Percentiles rank a stretch among this genome's conserved stretches.
Conservation (phyloP, 345 rosid species). For the Ailanthus altissimus region DNA sequence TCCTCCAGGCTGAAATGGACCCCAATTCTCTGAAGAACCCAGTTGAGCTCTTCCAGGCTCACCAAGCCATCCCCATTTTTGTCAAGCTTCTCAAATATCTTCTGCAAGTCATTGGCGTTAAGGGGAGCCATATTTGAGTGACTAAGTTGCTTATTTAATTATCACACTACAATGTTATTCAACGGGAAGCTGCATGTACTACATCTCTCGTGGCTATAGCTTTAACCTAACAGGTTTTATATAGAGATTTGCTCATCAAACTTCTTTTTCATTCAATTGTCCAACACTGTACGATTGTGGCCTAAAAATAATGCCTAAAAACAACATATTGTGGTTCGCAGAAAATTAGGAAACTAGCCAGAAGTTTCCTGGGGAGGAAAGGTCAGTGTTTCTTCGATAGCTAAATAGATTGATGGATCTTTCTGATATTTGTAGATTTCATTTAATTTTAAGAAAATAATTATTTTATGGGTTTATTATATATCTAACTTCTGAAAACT, state of each 20-base stretch:
- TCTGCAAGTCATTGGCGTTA: slow-evolving; percentile 28
- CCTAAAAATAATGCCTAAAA: not conserved
- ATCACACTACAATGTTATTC: no score
- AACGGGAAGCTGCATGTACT: not conserved
- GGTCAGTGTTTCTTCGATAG: not conserved
- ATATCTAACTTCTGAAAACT: not conserved
- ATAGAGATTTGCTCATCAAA: not conserved
- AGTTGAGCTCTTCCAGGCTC: slow-evolving; percentile 41
- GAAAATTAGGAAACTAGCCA: slow-evolving; percentile 11
- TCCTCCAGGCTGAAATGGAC: slow-evolving; percentile 41
- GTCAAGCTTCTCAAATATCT: slow-evolving; percentile 46
- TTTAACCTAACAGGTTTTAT: not conserved
- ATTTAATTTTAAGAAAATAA: no score
- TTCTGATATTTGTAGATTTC: no score
- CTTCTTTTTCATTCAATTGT: not conserved
- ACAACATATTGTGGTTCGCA: not conserved
- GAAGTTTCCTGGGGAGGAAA: slow-evolving; percentile 18
- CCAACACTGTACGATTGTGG: no score
- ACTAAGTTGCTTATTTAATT: not conserved
- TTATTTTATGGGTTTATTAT: no score
- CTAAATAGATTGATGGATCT: not conserved
- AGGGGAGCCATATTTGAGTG: slow-evolving; percentile 21
- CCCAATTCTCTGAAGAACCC: slow-evolving; percentile 42
- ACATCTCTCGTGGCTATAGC: not conserved
- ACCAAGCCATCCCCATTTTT: slow-evolving; percentile 43